Conservation (phyloP, 352 stramenopile genomes). For the Aphanomyces stellatus region DNA sequence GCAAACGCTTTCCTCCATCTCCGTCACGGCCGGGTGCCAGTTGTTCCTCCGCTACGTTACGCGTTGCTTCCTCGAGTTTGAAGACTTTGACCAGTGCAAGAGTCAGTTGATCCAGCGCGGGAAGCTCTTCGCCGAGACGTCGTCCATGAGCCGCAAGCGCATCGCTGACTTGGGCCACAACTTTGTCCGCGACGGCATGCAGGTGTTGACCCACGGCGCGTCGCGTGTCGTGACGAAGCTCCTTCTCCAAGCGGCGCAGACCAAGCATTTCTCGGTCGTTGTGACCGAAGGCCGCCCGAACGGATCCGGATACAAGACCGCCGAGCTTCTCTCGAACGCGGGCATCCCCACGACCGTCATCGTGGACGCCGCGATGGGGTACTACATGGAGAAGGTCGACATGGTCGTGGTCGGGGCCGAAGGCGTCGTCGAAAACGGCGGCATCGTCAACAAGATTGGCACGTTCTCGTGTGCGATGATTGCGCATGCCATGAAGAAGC, state of each 20-base stretch:
- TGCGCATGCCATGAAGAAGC: conserved; percentile 92
- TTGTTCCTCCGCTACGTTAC: conserved; percentile 93
- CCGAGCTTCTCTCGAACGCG: conserved; percentile 66
- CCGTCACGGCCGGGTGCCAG: conserved; percentile 85
- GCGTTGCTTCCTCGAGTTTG: conserved; percentile 81
- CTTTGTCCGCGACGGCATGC: conserved; percentile 92
- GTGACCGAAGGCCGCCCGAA: conserved; percentile 91
- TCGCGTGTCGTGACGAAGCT: conserved; percentile 89
- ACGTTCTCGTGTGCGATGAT: conserved; percentile 93
- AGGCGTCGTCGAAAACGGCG: conserved; percentile 96
- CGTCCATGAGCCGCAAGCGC: conserved; percentile 83
- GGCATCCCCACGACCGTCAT: conserved; percentile 95
- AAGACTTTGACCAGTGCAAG: conserved; percentile 90
- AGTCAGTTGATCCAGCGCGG: conserved; percentile 87
- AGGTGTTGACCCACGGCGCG: conserved; percentile 92
- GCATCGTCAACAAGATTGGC: conserved; percentile 95
- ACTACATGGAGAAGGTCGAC: conserved; percentile 94
- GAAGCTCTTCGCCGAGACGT: conserved; percentile 90
- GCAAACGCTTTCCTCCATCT: conserved; percentile 74
- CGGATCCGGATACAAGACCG: conserved; percentile 78
- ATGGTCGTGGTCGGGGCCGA: conserved; percentile 95
- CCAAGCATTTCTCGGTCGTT: conserved; percentile 91
- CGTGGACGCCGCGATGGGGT: conserved; percentile 92
- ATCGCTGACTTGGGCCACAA: conserved; percentile 90
- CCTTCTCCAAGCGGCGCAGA: conserved; percentile 85